Percentiles rank a stretch among this genome's conserved stretches.
phyloP scores from a whole-genome alignment of 1,284 basidiomycete genomes.

The Porphyrellus sp. region DNA sequence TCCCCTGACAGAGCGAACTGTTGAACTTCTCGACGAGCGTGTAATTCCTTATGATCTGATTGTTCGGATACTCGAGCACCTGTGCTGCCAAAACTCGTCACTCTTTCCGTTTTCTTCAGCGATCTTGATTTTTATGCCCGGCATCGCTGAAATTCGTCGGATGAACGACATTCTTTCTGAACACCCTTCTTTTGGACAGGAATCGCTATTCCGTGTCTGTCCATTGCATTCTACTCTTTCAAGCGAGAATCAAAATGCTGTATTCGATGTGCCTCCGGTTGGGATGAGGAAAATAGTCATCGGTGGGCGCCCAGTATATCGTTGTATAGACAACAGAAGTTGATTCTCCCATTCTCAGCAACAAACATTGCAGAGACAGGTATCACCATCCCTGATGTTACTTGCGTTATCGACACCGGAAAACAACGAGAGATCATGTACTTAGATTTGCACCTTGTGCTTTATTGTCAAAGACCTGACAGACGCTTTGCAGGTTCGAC shows the following conservation, averaged over 20 bases:
- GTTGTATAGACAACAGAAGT: conserved; percentile 63
- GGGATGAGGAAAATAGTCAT: conserved; percentile 92
- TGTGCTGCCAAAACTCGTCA: conserved; percentile 72
- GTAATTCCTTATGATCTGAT: conserved; percentile 90
- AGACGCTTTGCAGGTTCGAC: conserved; percentile 72
- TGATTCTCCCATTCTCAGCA: conserved; percentile 48
- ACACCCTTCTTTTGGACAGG: conserved; percentile 72
- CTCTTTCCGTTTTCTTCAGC: conserved; percentile 73
- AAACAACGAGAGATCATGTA: conserved; percentile 92
- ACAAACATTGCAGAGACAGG: conserved; percentile 83
- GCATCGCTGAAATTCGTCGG: conserved; percentile 87
- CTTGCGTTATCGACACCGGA: conserved; percentile 95
- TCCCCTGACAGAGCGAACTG: conserved; percentile 68
- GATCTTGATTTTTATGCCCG: conserved; percentile 92
- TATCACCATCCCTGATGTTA: conserved; percentile 97
- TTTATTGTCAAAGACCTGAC: conserved; percentile 9
- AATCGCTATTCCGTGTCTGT: conserved; percentile 71
- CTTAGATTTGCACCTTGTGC: conserved; percentile 2
- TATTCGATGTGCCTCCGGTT: conserved; percentile 82
- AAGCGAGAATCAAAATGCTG: conserved; percentile 85
- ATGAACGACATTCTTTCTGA: conserved; percentile 80
- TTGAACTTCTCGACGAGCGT: conserved; percentile 88
- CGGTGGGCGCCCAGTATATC: conserved; percentile 44
- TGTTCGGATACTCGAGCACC: conserved; percentile 76
- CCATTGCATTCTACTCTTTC: conserved; percentile 94